Evolutionary conservation across 139 green algal species (phyloP).

Genomic region (Tetradesmus lagerheimii): DNA sequence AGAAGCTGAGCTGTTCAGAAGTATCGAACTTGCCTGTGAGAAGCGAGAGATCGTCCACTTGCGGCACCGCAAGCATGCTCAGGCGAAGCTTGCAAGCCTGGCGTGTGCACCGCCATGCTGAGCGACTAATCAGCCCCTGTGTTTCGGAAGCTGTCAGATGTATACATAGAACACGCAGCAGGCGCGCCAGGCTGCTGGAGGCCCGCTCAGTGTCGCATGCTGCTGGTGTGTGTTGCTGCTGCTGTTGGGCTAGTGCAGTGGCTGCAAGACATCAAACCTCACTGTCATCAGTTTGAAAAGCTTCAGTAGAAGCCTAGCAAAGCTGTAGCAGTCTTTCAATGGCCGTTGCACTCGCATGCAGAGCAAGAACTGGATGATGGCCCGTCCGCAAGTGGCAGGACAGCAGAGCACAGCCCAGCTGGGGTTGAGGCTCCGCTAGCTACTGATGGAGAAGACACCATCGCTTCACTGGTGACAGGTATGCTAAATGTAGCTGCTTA

Average conservation of each 20-base stretch:
- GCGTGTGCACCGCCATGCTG: not conserved
- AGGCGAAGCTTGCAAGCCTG: not conserved
- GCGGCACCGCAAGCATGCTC: not conserved
- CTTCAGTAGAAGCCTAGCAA: not conserved
- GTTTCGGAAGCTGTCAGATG: not conserved
- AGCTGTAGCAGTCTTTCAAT: not conserved
- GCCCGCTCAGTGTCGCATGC: not conserved
- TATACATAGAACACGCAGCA: not conserved
- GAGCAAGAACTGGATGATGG: slow-evolving; percentile 2
- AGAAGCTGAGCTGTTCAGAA: no score
- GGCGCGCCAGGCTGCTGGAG: not conserved
- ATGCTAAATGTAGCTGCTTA: not conserved
- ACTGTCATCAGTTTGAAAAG: not conserved
- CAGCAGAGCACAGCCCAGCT: not conserved
- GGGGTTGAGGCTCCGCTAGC: slow-evolving; percentile 10
- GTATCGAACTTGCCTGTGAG: not conserved
- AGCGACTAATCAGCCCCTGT: not conserved
- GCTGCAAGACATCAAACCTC: not conserved
- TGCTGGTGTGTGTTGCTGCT: not conserved
- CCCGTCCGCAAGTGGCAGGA: slow-evolving; percentile 19
- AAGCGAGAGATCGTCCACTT: not conserved
- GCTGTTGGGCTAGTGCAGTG: slow-evolving; percentile 1
- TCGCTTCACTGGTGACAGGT: slow-evolving; percentile 84
- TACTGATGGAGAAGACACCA: slow-evolving; percentile 76
- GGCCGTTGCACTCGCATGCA: not conserved